Conservation (phyloP, 768 basidiomycete species). For the Serendipita indica region DNA sequence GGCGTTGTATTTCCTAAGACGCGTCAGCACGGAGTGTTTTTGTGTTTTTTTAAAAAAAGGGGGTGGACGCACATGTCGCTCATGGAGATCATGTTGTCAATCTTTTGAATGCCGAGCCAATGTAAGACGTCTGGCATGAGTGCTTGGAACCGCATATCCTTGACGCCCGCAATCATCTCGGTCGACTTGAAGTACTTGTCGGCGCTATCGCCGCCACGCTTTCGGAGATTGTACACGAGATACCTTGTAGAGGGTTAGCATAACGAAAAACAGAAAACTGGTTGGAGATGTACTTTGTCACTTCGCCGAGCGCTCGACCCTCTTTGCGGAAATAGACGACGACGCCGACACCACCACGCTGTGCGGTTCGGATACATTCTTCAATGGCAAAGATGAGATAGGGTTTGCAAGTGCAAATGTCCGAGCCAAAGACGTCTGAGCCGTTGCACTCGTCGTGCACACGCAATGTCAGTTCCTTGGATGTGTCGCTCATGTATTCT, state of each 20-base stretch:
- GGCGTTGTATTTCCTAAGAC: constrained; percentile 76
- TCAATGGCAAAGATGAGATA: constrained; percentile 88
- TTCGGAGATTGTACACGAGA: constrained; percentile 91
- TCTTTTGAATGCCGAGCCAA: constrained; percentile 84
- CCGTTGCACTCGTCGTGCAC: constrained; percentile 96
- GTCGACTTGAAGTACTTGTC: constrained; percentile 91
- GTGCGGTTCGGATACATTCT: constrained; percentile 75
- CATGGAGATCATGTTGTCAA: constrained; percentile 84
- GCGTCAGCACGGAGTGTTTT: background rate
- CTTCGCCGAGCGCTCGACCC: constrained; percentile 84
- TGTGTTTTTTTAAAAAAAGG: constrained; percentile 1
- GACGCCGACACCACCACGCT: constrained; percentile 77
- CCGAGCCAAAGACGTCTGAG: constrained; percentile 90
- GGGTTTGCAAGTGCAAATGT: constrained; percentile 86
- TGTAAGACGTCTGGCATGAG: constrained; percentile 94
- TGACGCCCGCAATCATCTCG: constrained; percentile 85
- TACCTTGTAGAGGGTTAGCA: constrained; percentile 34
- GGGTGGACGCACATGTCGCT: constrained; percentile 50
- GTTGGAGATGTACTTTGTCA: constrained; percentile 50
- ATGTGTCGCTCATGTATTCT: constrained; percentile 55
- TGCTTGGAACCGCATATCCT: constrained; percentile 89
- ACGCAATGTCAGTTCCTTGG: constrained; percentile 70
- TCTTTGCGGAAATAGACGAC: constrained; percentile 93
- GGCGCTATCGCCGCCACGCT: constrained; percentile 85
- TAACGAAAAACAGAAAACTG: constrained; percentile 5